A percentile compares a stretch with the other conserved stretches of the same genome.
Evolutionary conservation across 2,329 filamentous ascomycete genomes (phyloP).

Genomic region (Ascochyta clinopodiicola): DNA sequence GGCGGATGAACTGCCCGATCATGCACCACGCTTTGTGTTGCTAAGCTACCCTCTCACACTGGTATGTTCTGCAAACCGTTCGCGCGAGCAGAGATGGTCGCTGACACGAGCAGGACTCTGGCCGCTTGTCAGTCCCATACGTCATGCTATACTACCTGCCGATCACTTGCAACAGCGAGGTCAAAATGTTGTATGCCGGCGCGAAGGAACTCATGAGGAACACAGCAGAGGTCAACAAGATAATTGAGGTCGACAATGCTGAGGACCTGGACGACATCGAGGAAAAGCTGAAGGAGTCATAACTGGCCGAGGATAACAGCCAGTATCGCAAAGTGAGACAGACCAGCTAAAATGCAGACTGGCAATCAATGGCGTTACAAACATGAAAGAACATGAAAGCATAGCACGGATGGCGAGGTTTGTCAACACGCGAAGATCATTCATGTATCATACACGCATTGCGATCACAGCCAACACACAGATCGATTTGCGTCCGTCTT

Average conservation of each 20-base stretch:
- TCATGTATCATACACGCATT: background rate
- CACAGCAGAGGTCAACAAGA: conserved; percentile 84
- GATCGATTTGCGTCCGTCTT: background rate
- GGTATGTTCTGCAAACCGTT: conserved; percentile 57
- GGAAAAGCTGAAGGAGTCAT: conserved; percentile 60
- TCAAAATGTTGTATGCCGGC: conserved; percentile 92
- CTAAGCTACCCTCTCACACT: conserved; percentile 89
- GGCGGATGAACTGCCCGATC: conserved; percentile 88
- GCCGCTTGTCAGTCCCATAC: conserved; percentile 87
- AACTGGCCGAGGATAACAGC: background rate
- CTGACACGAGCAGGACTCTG: conserved; percentile 67
- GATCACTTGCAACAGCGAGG: conserved; percentile 83
- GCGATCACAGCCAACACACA: background rate
- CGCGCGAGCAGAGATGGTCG: background rate
- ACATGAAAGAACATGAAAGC: too few species aligned
- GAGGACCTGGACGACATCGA: conserved; percentile 88
- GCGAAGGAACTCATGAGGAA: conserved; percentile 96
- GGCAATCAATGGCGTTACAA: background rate
- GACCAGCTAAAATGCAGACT: background rate
- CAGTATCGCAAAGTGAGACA: background rate
- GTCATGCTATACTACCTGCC: conserved; percentile 95
- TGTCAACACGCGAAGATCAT: background rate
- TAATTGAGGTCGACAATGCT: conserved; percentile 81
- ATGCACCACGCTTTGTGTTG: conserved; percentile 86
- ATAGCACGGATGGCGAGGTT: background rate